Conservation (phyloP, 2,329 filamentous ascomycete species). For the Macrophomina tecta region DNA sequence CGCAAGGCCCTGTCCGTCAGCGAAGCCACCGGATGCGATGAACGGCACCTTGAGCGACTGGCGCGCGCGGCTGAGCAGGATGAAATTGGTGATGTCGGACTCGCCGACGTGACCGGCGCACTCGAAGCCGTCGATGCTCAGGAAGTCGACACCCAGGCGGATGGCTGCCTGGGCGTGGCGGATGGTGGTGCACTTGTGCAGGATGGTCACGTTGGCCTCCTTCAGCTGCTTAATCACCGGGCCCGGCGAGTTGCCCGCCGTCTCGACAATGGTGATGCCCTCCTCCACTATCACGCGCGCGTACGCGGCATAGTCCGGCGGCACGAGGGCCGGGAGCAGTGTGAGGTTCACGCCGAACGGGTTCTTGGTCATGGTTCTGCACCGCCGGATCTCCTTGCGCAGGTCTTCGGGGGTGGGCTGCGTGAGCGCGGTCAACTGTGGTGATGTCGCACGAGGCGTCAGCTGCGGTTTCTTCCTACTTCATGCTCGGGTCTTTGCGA, state of each 20-base stretch:
- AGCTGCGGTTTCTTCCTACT: constrained; percentile 6
- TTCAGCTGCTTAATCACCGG: constrained; percentile 91
- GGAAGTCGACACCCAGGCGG: constrained; percentile 94
- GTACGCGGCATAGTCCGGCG: constrained; percentile 91
- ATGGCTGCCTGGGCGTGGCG: constrained; percentile 88
- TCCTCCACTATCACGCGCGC: constrained; percentile 93
- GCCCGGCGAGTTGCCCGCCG: constrained; percentile 86
- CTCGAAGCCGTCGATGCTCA: constrained; percentile 97
- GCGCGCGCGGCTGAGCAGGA: constrained; percentile 81
- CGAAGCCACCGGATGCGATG: constrained; percentile 94
- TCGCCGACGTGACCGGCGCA: constrained; percentile 92
- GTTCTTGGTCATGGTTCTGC: constrained; percentile 76
- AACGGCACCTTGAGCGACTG: constrained; percentile 87
- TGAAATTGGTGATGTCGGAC: constrained; percentile 87
- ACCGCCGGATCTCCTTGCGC: constrained; percentile 89
- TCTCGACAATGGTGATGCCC: constrained; percentile 89
- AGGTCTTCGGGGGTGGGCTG: constrained; percentile 91
- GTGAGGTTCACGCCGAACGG: constrained; percentile 96
- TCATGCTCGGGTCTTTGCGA: background rate
- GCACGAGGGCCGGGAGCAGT: constrained; percentile 84
- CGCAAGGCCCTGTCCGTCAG: constrained; percentile 90
- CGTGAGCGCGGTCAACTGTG: constrained; percentile 78
- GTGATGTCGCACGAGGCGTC: constrained; percentile 3
- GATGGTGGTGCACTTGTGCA: constrained; percentile 99
- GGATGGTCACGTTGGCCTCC: constrained; percentile 74